Base-by-base conservation (phyloP, 495 filamentous ascomycete genomes). In the Trichoderma orchidacearum region DNA sequence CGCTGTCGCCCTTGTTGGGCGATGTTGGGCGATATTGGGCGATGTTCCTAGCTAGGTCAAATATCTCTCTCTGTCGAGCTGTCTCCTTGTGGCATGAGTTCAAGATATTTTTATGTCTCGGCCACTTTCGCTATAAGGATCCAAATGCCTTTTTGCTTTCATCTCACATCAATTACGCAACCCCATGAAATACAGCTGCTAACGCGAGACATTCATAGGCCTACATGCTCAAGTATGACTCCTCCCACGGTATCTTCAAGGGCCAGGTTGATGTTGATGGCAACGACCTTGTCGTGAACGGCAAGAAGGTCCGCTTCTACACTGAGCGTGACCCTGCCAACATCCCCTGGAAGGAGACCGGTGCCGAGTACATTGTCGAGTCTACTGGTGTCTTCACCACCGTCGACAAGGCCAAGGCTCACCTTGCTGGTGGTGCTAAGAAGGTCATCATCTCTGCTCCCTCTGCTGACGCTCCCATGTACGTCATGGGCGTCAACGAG, bases 321-420 rank as follows among this genome's bases (percentile, higher is more conserved):
- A 81, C 80, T 53, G 89, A 96, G 85, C 82, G 84, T 62, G 89
- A 97, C 78, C 93, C 93, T 64, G 72, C 85, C 68, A 75, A 76
- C 75, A 98, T 98, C 76, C 91, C 89, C 70, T 98, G 93, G 93
- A 76, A 66, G 58, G 79, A 90, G 65, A 86, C 87, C 63, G 90
- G 90, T 62, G 93, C 89, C 66, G 83, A 87, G 68, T 98, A 98
- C 82, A 79, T 98, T 62, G 90, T 98, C 70, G 93, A 98, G 83
- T 95, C 93, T 56, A 98, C 93, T 57, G 93, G 93, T 84, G 93
- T 98, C 66, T 98, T 98, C 87, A 98, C 93, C 79, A 96, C 92
- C 75, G 87, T 77, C 61, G 93, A 96, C 58, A 95, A 95, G 86
- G 93, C 93, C 68, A 80, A 80, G 65, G 86, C 85, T 66, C 93